These are phyloP conservation scores for Chenopodium berlandieri DNA, from an alignment of 148 eudicot species.

Conservation along the genomic window DNA sequence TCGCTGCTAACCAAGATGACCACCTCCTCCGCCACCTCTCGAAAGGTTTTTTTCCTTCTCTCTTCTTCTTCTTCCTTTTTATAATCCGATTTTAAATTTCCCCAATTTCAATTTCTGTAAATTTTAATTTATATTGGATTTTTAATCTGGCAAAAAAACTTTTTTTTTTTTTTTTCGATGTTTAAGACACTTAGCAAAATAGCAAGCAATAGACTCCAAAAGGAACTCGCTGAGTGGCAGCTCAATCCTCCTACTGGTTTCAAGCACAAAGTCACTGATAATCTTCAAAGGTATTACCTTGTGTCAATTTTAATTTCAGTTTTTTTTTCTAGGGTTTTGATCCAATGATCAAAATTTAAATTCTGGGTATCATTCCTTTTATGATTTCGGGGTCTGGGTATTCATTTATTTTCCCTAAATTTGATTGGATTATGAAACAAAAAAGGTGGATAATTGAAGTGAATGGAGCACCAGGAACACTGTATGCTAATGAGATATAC, in stretches of 20 bases:
- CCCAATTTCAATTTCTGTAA: not conserved
- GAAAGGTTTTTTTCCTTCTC: slow-evolving; percentile 36
- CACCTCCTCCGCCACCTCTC: slow-evolving; percentile 43
- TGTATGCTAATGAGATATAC: slow-evolving; percentile 48
- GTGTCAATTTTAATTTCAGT: not conserved
- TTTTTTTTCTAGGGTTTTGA: slow-evolving; percentile 20
- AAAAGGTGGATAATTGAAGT: slow-evolving; percentile 62
- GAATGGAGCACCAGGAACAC: slow-evolving; percentile 56
- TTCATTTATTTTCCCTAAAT: not conserved
- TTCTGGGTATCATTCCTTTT: slow-evolving; percentile 5
- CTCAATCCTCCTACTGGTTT: slow-evolving; percentile 54
- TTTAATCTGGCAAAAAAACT: not conserved
- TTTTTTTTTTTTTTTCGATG: not conserved
- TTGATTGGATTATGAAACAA: not conserved
- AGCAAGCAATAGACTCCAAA: slow-evolving; percentile 58
- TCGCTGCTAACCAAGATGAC: slow-evolving; percentile 21
- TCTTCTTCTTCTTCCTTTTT: not conserved
- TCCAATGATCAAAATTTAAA: not conserved
- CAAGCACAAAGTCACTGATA: slow-evolving; percentile 52
- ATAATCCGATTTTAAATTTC: too few relatives aligned
- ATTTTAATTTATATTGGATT: not conserved
- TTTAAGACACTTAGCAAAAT: slow-evolving; percentile 51
- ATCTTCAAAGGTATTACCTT: slow-evolving; percentile 47
- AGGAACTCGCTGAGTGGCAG: slow-evolving; percentile 59
- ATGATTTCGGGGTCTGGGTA: not conserved